Evolutionary conservation across 345 rosid genomes (phyloP), one percentile per base, ranked within the genome.

Genomic region (Ceriops decandra): DNA sequence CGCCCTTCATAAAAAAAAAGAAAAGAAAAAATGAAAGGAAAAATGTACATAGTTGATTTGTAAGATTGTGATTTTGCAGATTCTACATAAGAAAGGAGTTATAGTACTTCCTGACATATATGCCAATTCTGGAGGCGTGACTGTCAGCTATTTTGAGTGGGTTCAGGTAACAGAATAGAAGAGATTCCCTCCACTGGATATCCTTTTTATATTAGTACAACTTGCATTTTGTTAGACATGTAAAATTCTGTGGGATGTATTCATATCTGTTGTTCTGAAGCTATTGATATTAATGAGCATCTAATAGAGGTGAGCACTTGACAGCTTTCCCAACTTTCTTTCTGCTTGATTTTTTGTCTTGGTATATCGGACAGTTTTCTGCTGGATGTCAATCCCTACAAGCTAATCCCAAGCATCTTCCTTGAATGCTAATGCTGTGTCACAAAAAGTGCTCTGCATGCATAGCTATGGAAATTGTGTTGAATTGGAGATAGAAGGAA

Each of bases 71-170:
- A 54, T 68, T 21, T 10, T 80, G 80, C 90, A 92, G 99, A 92
- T 95, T 74, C 73, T 95, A 57, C 87, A 93, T 0, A 90, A 90
- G 88, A 92, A 92, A 80, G 99, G 98, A 72, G 97, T 95, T 17
- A 30, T 83, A 22, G 89, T 95, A 74, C 93, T 95, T 21, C 99
- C 99, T 26, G 99, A 95, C 66, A 92, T 95, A 57, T 95, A 95
- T 78, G 98, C 99, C 66, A 95, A 92, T 77, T 82, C 99, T 52
- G 99, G 98, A 77, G 98, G 98, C 30, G 99, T 92, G 72, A 95
- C 99, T 0, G 99, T 95, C 62, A 95, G 99, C 86, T 95, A 95
- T 73, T 92, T 95, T 19, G 98, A 95, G 82, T 95, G 97, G 99
- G 98, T 95, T 69, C 96, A 87, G 96, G 96, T 89, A 84, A 77